Conservation (phyloP, 345 rosid genomes). For the Geranium rotundifolium region DNA sequence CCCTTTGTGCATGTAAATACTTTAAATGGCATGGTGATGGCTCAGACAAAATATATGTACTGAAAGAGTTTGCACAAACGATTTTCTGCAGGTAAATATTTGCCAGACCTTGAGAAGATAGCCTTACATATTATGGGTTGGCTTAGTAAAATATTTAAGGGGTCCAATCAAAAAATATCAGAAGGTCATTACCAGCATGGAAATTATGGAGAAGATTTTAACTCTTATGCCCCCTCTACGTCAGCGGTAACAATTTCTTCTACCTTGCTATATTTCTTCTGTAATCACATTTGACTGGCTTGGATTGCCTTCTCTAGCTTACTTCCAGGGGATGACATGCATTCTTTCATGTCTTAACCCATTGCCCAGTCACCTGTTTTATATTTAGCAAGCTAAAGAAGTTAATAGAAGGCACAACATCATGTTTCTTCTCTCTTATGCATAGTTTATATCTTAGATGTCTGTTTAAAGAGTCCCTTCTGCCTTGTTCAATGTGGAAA, state of each 20-base stretch:
- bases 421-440: neutral
- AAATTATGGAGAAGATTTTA: conserved; percentile 30
- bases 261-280: neutral
- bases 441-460: neutral
- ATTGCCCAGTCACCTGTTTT: neutral
- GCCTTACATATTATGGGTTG: conserved; percentile 52
- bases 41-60: neutral
- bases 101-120: conserved; percentile 40
- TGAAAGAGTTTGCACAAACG: neutral
- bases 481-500: neutral
- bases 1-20: neutral
- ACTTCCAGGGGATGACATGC: neutral
- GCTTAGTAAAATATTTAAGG: conserved; percentile 78
- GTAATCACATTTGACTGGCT: neutral
- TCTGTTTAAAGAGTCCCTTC: neutral
- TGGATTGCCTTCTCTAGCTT: neutral
- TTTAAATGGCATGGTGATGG: neutral
- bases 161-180: conserved; percentile 39
- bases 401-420: neutral
- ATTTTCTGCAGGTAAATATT: conserved; percentile 27
- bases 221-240: conserved; percentile 41
- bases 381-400: neutral
- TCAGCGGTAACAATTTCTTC: conserved; percentile 43
- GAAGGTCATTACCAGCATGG: conserved; percentile 39
- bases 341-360: neutral